Evolutionary conservation across 345 rosid species (phyloP).

Genomic region (Limnanthes douglasii): DNA sequence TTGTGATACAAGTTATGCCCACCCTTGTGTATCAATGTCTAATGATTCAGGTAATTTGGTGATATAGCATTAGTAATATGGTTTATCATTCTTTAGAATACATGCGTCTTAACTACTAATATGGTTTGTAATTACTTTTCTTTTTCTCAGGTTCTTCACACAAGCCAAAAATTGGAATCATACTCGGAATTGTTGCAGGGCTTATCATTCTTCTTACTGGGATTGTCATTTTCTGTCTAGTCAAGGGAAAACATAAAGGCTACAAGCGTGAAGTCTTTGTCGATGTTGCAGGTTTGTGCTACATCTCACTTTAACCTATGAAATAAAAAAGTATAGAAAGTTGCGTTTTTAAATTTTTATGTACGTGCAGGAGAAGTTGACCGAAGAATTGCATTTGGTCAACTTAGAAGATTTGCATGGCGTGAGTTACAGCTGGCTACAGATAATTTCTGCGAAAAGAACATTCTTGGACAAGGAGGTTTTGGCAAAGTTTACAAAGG

Average conservation of each 20-base stretch:
- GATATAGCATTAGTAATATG: slow-evolving; percentile 6
- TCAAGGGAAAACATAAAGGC: slow-evolving; percentile 47
- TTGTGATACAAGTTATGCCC: slow-evolving; percentile 33
- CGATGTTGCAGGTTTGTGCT: slow-evolving; percentile 71
- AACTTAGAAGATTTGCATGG: slow-evolving; percentile 82
- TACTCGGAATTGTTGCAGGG: slow-evolving; percentile 64
- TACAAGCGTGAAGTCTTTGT: slow-evolving; percentile 64
- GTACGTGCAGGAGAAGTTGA: slow-evolving; percentile 73
- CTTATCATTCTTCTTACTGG: slow-evolving; percentile 29
- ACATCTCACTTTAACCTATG: not conserved
- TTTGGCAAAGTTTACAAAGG: slow-evolving; percentile 96
- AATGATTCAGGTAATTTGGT: slow-evolving; percentile 36
- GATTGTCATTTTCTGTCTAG: slow-evolving; percentile 35
- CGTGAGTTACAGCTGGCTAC: slow-evolving; percentile 89
- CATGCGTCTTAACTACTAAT: too few species aligned
- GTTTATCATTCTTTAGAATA: too few species aligned
- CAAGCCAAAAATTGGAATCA: slow-evolving; percentile 50
- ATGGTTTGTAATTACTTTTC: not conserved
- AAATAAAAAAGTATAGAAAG: slow-evolving; percentile 2
- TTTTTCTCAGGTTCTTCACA: slow-evolving; percentile 33
- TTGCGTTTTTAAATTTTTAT: slow-evolving; percentile 3
- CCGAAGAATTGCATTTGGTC: slow-evolving; percentile 90
- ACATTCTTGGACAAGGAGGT: slow-evolving; percentile 92
- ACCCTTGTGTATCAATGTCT: slow-evolving; percentile 38
- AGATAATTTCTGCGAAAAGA: slow-evolving; percentile 67